Base-by-base conservation (phyloP, 169 alveolate species). In the Plasmodium ovale region DNA sequence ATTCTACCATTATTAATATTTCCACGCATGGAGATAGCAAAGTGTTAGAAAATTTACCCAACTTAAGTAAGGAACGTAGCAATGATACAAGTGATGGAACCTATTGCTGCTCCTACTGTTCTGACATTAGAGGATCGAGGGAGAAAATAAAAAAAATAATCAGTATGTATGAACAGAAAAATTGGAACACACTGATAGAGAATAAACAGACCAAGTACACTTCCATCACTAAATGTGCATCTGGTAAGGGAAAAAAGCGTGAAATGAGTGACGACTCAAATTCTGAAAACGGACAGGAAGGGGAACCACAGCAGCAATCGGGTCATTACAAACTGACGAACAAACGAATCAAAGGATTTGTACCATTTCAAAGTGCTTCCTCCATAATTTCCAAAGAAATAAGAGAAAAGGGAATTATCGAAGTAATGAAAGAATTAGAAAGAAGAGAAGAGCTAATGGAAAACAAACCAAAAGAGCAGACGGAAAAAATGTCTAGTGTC, bases 331-430 rank as follows among this genome's bases (percentile, higher is more conserved):
- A 77, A 77, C 16, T 77, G 23, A 62, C 35, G 4, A 62, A 77
- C 29, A 60, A 62, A 44, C 59, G 21, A 56, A 77, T 77, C 47
- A 77, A 77, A 44, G 88, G 72, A n/a, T 62, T 33, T 62, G 74
- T 77, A 16, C 88, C 88, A 31, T 77, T 77, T 67, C 88, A 77
- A 33, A 77, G 74, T 27, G 88, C 88, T n/a, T 77, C 88, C n/a
- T 77, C 88, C 0, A 77, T 77, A 7, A 77, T 77, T 29, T 47
- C 88, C 4, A 77, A 77, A 25, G 77, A 77, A 7, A 62, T 77
- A 1, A 29, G 88, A 60, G 74, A 44, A 9, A 77, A 77, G 37
- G 88, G 88, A 21, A 54, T 77, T 19, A 23, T 47, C 29, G 88
- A 77, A 77, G 88, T 77, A 16, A 77, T 77, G 88, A 77, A 77